Base-by-base conservation (phyloP, 306 rosid genomes). In the Alnus glutinosa region DNA sequence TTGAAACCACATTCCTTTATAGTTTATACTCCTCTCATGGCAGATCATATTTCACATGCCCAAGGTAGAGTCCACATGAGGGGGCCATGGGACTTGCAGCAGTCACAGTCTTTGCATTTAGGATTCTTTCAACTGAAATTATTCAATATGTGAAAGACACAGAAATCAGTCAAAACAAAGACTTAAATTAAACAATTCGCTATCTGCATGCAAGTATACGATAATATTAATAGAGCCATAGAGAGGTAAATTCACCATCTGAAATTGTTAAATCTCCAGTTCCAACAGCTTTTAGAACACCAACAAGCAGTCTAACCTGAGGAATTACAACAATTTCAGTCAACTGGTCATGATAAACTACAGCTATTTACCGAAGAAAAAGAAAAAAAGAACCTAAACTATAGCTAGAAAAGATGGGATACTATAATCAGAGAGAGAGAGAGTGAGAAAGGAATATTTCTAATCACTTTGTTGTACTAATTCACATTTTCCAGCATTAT, bases 31-130 rank as follows among this genome's bases (percentile, higher is more conserved):
- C 44, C 5, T n/a, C 79, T 79, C 74, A 82, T 9, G 94, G 91
- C 70, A 89, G 82, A 78, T 95, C 94, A 61, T 91, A 95, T 75
- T 85, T 91, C 55, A 95, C 99, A 70, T 83, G 93, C 70, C 92
- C 98, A 37, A 95, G 92, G 80, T 90, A 92, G 19, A 95, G 96
- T 76, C 99, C 99, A 37, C 88, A 89, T 1, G 96, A 85, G 1
- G 99, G 99, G n/a, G 99, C 99, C 99, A 95, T 95, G 37, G 98
- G 95, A 86, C 97, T 90, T 52, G 98, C 75, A 55, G 97, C 92
- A 36, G 87, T 86, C 75, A 95, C 89, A 28, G 61, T 63, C 90
- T 87, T 95, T 5, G 98, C 98, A 46, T 87, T 85, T 82, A 93
- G 85, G 72, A 95, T 91, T 82, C 89, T 93, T 89, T 90, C 94